phyloP scores from a whole-genome alignment of 2,329 filamentous ascomycete genomes.

The Aureobasidium lini region DNA sequence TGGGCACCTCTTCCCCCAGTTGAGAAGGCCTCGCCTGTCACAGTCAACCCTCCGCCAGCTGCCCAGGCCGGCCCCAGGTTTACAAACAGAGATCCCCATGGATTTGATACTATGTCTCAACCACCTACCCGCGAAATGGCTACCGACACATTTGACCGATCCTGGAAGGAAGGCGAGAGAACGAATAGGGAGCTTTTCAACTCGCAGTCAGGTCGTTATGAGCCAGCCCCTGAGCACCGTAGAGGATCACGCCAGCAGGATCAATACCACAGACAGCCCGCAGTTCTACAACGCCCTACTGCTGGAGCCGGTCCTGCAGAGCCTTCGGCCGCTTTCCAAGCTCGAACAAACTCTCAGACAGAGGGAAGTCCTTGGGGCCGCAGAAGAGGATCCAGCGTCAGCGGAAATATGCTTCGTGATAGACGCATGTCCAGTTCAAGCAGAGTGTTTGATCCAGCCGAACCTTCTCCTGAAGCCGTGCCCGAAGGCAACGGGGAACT shows the following conservation, averaged over 20 bases:
- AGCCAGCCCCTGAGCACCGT: constrained; percentile 71
- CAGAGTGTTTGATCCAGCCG: constrained; percentile 29
- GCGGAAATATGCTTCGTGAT: constrained; percentile 58
- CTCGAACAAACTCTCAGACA: constrained; percentile 59
- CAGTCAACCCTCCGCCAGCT: constrained; percentile 47
- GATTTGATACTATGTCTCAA: constrained; percentile 22
- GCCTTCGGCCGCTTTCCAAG: constrained; percentile 80
- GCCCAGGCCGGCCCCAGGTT: constrained; percentile 21
- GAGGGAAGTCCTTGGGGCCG: constrained; percentile 58
- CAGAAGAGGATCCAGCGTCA: constrained; percentile 81
- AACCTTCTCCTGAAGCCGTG: constrained; percentile 16
- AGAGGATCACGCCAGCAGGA: constrained; percentile 64
- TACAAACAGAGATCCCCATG: constrained; percentile 21
- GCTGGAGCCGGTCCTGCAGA: constrained; percentile 65
- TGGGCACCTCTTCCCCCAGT: constrained; percentile 85
- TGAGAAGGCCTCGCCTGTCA: constrained; percentile 66
- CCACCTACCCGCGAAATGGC: constrained; percentile 72
- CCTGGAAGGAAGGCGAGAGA: constrained; percentile 64
- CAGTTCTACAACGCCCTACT: constrained; percentile 67
- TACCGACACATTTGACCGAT: constrained; percentile 84
- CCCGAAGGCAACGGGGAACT: constrained; percentile 19
- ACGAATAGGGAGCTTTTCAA: constrained; percentile 77
- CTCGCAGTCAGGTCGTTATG: constrained; percentile 88
- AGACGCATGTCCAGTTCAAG: constrained; percentile 54
- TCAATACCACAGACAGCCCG: constrained; percentile 59